Evolutionary conservation across 2,329 filamentous ascomycete species (phyloP).

Genomic region (Xylaria sp.): DNA sequence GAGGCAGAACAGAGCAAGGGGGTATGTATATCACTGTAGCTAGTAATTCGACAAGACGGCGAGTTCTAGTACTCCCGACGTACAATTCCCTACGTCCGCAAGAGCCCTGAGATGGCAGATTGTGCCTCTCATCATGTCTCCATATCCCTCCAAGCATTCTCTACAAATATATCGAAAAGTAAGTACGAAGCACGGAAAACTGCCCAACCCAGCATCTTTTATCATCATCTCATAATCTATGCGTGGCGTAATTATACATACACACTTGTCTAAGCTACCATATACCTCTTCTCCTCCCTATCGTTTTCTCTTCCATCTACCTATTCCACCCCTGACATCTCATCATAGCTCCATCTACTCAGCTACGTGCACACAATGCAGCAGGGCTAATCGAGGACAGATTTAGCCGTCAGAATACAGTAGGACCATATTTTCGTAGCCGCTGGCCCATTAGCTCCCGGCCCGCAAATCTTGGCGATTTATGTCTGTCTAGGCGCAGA

Average conservation of each 20-base stretch:
- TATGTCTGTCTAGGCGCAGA: background rate
- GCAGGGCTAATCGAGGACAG: background rate
- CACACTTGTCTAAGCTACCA: background rate
- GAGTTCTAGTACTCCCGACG: too few species aligned
- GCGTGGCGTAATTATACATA: slow-evolving; percentile 8
- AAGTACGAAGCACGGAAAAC: too few species aligned
- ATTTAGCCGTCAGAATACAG: background rate
- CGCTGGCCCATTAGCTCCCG: background rate
- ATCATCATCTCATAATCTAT: background rate
- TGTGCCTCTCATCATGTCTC: too few species aligned
- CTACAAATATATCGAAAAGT: too few species aligned
- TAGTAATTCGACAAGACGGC: too few species aligned
- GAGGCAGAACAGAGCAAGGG: too few species aligned
- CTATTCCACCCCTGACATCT: background rate
- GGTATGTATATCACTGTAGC: too few species aligned
- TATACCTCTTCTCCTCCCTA: background rate
- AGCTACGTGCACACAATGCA: background rate
- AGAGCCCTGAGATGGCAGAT: too few species aligned
- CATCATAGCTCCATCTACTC: background rate
- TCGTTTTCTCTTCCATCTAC: background rate
- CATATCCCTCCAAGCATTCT: too few species aligned
- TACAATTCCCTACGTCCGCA: too few species aligned
- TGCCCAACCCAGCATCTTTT: too few species aligned
- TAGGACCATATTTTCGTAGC: background rate
- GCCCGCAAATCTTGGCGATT: background rate